Conservation (phyloP, 768 basidiomycete genomes). For the Dendrothele bispora region DNA sequence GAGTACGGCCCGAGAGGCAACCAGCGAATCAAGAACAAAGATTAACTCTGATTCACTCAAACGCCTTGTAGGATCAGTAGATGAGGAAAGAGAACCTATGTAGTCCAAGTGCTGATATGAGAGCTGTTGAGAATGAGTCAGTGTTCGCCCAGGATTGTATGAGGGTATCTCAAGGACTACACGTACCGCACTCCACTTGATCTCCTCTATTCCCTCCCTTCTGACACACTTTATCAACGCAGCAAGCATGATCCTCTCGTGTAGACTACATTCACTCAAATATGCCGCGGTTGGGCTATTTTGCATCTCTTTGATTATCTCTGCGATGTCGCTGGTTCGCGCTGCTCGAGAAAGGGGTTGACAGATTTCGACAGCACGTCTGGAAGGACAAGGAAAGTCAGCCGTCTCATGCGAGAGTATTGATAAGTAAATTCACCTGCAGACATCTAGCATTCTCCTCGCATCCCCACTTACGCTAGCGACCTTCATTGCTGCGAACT, state of each 20-base stretch:
- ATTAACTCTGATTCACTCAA: conserved; percentile 64
- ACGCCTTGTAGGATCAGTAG: conserved; percentile 54
- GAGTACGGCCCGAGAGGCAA: conserved; percentile 75
- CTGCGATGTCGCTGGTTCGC: conserved; percentile 67
- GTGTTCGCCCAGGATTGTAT: conserved; percentile 1
- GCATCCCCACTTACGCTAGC: conserved; percentile 90
- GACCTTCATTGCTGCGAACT: conserved; percentile 74
- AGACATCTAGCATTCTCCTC: conserved; percentile 88
- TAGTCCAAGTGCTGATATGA: conserved; percentile 76
- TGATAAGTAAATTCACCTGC: conserved; percentile 53
- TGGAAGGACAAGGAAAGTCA: conserved; percentile 22
- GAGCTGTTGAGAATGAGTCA: conserved; percentile 42
- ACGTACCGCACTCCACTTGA: conserved; percentile 79
- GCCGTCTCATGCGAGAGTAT: background rate
- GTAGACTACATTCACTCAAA: conserved; percentile 78
- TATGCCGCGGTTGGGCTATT: conserved; percentile 88
- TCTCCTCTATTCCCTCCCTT: conserved; percentile 83
- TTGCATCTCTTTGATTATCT: conserved; percentile 84
- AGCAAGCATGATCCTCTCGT: conserved; percentile 87
- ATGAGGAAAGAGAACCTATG: conserved; percentile 58
- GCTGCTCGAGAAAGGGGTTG: conserved; percentile 52
- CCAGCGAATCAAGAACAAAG: conserved; percentile 72
- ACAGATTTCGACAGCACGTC: conserved; percentile 83
- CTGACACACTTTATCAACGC: conserved; percentile 80
- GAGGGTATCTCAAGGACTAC: background rate